Percentiles rank a stretch among this genome's conserved stretches.
phyloP scores from a whole-genome alignment of 345 rosid species.

The Pugionium dolabratum region DNA sequence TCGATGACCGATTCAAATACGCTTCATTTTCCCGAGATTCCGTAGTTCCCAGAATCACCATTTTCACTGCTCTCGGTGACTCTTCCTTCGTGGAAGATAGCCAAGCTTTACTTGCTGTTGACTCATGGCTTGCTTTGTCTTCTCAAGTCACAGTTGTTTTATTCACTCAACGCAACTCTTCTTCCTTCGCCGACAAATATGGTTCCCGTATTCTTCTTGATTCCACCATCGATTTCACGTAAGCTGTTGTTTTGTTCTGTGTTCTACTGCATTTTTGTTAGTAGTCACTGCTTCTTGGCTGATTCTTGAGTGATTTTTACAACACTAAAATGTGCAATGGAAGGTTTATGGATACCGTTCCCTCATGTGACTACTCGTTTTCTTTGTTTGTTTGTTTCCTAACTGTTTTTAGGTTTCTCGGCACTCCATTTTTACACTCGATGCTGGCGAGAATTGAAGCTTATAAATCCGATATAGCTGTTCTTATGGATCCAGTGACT shows the following conservation, averaged over 20 bases:
- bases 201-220: conserved; percentile 68
- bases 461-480: conserved; percentile 55
- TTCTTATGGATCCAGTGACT: conserved; percentile 56
- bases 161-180: conserved; percentile 53
- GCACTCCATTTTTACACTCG: conserved; percentile 86
- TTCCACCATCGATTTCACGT: conserved; percentile 80
- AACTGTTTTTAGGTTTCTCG: conserved; percentile 59
- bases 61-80: conserved; percentile 59
- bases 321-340: not conserved
- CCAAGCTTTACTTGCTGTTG: conserved; percentile 54
- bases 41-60: conserved; percentile 50
- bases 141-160: conserved; percentile 60
- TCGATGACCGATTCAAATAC: conserved; percentile 30
- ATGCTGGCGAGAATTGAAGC: conserved; percentile 63
- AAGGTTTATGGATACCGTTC: not conserved
- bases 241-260: conserved; percentile 22
- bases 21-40: conserved; percentile 18
- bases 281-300: not conserved
- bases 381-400: not conserved
- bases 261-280: not conserved
- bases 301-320: not conserved
- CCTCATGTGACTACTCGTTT: not conserved
- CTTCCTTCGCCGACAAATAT: conserved; percentile 51
- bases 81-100: conserved; percentile 41
- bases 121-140: conserved; percentile 88